Evolutionary conservation across 805 yeast genomes (phyloP).

Genomic region (Candida arabinofermentans): DNA sequence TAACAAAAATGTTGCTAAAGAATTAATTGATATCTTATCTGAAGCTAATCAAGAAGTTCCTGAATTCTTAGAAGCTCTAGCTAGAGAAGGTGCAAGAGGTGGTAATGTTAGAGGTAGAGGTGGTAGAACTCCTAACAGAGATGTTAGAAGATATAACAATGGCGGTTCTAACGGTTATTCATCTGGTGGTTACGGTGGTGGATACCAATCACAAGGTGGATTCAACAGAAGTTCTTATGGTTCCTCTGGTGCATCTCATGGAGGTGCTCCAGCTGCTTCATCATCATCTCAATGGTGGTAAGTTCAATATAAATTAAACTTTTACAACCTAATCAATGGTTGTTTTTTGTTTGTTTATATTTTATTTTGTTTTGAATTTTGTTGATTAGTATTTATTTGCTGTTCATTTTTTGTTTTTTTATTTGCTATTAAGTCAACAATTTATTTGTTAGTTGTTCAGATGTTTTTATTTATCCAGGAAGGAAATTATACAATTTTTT

Average conservation of each 20-base stretch:
- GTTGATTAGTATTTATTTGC: constrained; percentile 1
- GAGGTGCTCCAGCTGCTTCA: constrained; percentile 7
- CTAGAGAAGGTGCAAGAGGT: too few relatives aligned
- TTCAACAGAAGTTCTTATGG: constrained; percentile 27
- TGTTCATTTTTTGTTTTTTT: background rate
- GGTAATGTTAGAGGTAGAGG: too few relatives aligned
- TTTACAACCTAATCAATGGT: background rate
- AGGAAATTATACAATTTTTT: constrained; percentile 1
- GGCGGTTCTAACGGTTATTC: constrained; percentile 29
- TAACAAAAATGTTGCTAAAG: constrained; percentile 85
- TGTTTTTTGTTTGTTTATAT: background rate
- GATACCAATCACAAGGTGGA: constrained; percentile 26
- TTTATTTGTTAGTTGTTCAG: background rate
- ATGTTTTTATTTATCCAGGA: background rate
- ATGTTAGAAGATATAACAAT: constrained; percentile 44
- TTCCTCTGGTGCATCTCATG: background rate
- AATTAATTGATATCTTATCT: constrained; percentile 75
- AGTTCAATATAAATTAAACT: background rate
- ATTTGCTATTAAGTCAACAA: background rate
- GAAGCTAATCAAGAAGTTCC: constrained; percentile 99
- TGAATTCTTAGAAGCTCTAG: constrained; percentile 71
- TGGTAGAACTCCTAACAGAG: constrained; percentile 33
- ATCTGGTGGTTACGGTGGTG: constrained; percentile 15
- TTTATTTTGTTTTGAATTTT: background rate
- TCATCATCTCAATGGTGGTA: constrained; percentile 34